Conservation (phyloP, 2,329 filamentous ascomycete species). For the Lasiodiplodia gonubiensis region DNA sequence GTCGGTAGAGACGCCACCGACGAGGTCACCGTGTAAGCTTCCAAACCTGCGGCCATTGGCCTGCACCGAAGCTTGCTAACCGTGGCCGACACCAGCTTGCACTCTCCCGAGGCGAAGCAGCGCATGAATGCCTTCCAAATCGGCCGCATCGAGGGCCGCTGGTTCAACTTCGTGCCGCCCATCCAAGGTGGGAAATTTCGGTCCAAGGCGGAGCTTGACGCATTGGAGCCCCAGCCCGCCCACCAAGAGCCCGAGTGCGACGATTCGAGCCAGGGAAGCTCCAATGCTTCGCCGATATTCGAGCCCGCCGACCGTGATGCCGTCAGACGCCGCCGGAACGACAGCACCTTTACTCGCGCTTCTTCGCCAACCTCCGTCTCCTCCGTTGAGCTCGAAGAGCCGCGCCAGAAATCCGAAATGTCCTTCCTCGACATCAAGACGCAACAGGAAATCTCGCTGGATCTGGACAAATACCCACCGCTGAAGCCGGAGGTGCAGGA, state of each 20-base stretch:
- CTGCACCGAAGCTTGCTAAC: constrained; percentile 28
- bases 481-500: constrained; percentile 76
- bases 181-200: constrained; percentile 87
- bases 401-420: constrained; percentile 49
- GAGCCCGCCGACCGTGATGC: constrained; percentile 52
- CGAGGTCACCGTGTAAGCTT: constrained; percentile 82
- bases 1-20: constrained; percentile 92
- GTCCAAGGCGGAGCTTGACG: constrained; percentile 49
- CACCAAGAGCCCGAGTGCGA: constrained; percentile 43
- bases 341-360: constrained; percentile 44
- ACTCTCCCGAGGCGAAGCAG: constrained; percentile 76
- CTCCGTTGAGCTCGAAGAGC: constrained; percentile 51
- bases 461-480: constrained; percentile 80
- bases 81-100: constrained; percentile 62
- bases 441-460: constrained; percentile 74
- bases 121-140: constrained; percentile 85
- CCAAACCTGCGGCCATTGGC: constrained; percentile 12
- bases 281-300: constrained; percentile 65
- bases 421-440: constrained; percentile 76
- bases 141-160: constrained; percentile 78
- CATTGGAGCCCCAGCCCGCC: not conserved
- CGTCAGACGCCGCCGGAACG: constrained; percentile 46
- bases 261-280: constrained; percentile 48
- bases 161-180: constrained; percentile 87
- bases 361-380: constrained; percentile 68